Evolutionary conservation across 2,329 filamentous ascomycete genomes (phyloP).

Genomic region (Neonectria sp.): DNA sequence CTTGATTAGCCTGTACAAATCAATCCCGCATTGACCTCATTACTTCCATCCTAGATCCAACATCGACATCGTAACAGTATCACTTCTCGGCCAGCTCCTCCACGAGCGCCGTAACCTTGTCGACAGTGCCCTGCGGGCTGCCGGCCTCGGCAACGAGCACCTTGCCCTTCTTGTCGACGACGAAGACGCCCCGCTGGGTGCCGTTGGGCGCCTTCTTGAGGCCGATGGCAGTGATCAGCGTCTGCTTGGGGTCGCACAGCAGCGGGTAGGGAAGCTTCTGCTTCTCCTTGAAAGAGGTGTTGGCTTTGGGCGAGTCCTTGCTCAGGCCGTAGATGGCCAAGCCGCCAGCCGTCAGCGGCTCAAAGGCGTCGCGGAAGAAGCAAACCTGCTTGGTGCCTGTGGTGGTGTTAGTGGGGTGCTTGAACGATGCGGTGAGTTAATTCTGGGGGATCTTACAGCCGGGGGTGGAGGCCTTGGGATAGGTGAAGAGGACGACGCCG

Average conservation of each 20-base stretch:
- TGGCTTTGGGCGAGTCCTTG: slow-evolving; percentile 89
- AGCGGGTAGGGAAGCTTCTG: slow-evolving; percentile 91
- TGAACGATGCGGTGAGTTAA: neutral
- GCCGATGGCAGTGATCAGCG: slow-evolving; percentile 88
- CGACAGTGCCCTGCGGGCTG: slow-evolving; percentile 82
- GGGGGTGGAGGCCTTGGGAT: slow-evolving; percentile 93
- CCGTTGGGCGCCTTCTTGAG: slow-evolving; percentile 87
- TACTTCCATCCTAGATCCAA: slow-evolving; percentile 13
- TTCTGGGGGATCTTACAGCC: slow-evolving; percentile 79
- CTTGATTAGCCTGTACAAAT: slow-evolving; percentile 14
- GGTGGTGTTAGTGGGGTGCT: slow-evolving; percentile 27
- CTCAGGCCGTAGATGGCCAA: slow-evolving; percentile 93
- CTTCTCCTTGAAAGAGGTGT: slow-evolving; percentile 93
- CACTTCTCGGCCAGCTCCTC: slow-evolving; percentile 55
- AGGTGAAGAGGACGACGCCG: slow-evolving; percentile 94
- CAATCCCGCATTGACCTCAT: slow-evolving; percentile 14
- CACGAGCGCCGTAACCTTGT: slow-evolving; percentile 82
- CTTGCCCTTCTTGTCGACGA: slow-evolving; percentile 86
- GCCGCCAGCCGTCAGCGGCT: slow-evolving; percentile 81
- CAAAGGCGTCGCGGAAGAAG: slow-evolving; percentile 90
- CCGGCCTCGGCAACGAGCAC: slow-evolving; percentile 83
- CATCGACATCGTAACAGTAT: neutral
- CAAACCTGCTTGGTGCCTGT: slow-evolving; percentile 95
- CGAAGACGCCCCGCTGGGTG: slow-evolving; percentile 89
- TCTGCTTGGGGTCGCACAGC: slow-evolving; percentile 83